A percentile compares a stretch with the other conserved stretches of the same genome.
Conservation (phyloP, 176 grass and related monocot genomes). For the Triticum turgidum region DNA sequence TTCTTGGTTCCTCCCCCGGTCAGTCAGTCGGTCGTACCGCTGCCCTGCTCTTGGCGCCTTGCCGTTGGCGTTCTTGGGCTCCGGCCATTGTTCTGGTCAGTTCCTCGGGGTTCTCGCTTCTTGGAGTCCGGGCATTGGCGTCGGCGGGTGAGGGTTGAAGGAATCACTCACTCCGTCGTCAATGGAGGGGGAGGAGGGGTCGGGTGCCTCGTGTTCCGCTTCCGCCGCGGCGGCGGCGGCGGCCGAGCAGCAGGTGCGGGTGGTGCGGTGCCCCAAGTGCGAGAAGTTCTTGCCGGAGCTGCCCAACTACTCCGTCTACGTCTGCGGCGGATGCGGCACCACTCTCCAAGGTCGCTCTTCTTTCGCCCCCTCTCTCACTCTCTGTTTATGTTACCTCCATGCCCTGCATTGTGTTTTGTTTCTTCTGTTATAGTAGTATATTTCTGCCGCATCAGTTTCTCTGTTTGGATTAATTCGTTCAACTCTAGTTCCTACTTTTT, state of each 20-base stretch:
- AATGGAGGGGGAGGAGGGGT: slow-evolving; percentile 46
- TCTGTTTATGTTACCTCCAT: not conserved
- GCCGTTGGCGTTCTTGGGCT: not conserved
- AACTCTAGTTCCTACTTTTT: not conserved
- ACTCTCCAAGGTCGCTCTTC: not conserved
- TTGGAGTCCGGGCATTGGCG: not conserved
- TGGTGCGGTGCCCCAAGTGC: slow-evolving; percentile 64
- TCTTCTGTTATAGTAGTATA: not conserved
- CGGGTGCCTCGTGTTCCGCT: not conserved
- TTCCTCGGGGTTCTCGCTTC: not conserved
- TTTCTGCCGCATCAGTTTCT: not conserved
- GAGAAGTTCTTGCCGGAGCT: slow-evolving; percentile 94
- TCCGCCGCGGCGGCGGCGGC: not conserved
- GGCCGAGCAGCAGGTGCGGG: slow-evolving; percentile 26
- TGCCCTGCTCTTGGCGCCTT: not conserved
- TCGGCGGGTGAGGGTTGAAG: not conserved
- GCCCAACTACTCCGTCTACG: slow-evolving; percentile 84
- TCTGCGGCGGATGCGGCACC: slow-evolving; percentile 21
- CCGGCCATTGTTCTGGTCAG: not conserved
- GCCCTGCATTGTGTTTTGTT: not conserved
- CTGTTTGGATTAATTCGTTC: not conserved
- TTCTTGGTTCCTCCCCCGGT: slow-evolving; percentile 4
- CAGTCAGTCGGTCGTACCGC: not conserved
- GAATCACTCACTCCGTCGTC: not conserved
- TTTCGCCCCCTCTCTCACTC: not conserved